Conservation (phyloP, 352 stramenopile genomes). For the Hyaloperonospora brassicae region DNA sequence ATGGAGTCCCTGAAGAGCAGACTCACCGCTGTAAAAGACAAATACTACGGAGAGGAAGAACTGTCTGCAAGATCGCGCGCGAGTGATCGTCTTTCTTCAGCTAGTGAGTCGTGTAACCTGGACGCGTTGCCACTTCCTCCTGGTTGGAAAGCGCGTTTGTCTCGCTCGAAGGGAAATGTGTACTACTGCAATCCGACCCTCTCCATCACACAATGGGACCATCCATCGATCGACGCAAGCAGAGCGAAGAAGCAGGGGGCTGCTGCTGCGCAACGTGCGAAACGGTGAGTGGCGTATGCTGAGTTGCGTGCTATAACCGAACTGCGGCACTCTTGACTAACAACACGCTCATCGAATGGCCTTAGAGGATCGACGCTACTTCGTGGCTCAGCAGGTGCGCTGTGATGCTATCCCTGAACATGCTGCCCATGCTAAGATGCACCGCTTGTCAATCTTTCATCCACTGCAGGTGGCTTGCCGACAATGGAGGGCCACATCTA, state of each 20-base stretch:
- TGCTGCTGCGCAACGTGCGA: constrained; percentile 32
- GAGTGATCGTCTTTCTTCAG: constrained; percentile 13
- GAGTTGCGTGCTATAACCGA: too few species aligned
- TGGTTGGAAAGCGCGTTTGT: constrained; percentile 74
- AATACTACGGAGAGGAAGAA: constrained; percentile 66
- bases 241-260: constrained; percentile 51
- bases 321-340: constrained; percentile 2
- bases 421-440: neutral
- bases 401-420: neutral
- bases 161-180: constrained; percentile 74
- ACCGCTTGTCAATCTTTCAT: neutral
- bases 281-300: constrained; percentile 16
- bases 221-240: constrained; percentile 53
- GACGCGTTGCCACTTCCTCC: constrained; percentile 61
- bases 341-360: constrained; percentile 6
- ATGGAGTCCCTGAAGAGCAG: constrained; percentile 72
- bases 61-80: constrained; percentile 10
- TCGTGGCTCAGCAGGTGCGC: constrained; percentile 30
- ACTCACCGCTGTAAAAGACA: constrained; percentile 68
- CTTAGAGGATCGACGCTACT: constrained; percentile 21
- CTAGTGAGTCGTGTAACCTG: constrained; percentile 56
- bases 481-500: constrained; percentile 68
- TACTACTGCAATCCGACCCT: constrained; percentile 81
- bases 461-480: constrained; percentile 23
- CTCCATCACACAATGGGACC: constrained; percentile 79